phyloP scores from a whole-genome alignment of 495 filamentous ascomycete species.

The Daldinia caldariorum region DNA sequence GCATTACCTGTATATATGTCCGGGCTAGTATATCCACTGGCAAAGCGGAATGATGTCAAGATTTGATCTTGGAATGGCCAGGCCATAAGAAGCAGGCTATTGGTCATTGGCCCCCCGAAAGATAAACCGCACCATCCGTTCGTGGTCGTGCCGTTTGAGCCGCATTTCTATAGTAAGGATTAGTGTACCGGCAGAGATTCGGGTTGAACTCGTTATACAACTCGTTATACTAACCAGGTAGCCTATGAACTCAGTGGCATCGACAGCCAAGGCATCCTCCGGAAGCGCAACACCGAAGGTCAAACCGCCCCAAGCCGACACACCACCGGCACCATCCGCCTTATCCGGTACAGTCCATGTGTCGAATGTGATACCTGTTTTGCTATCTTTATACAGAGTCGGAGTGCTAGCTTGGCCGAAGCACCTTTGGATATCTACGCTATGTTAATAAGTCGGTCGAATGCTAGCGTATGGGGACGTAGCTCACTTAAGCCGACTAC shows the following conservation, averaged over 20 bases:
- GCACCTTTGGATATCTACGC: conserved; percentile 41
- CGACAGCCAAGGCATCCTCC: conserved; percentile 49
- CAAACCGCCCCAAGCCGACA: conserved; percentile 48
- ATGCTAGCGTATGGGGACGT: background rate
- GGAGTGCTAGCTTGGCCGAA: conserved; percentile 37
- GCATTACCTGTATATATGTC: conserved; percentile 67
- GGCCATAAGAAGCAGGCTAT: conserved; percentile 65
- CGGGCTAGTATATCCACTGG: conserved; percentile 66
- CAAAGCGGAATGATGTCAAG: conserved; percentile 65
- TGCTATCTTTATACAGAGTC: conserved; percentile 43
- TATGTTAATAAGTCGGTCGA: conserved; percentile 27
- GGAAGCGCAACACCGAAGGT: conserved; percentile 63
- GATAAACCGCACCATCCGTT: conserved; percentile 68
- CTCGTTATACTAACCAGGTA: conserved; percentile 44
- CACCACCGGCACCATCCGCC: conserved; percentile 25
- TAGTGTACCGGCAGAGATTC: conserved; percentile 32
- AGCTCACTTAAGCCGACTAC: conserved; percentile 38
- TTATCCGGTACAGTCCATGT: conserved; percentile 45
- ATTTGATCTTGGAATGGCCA: conserved; percentile 62
- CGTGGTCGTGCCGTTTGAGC: conserved; percentile 38
- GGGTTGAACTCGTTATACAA: background rate
- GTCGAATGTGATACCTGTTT: conserved; percentile 49
- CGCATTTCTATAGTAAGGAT: conserved; percentile 26
- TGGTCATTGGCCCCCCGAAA: conserved; percentile 67
- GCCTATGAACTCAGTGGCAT: conserved; percentile 63